Evolutionary conservation across 148 eudicot species (phyloP), one percentile per base, ranked within the genome.

Genomic region (Selenicereus undatus): DNA sequence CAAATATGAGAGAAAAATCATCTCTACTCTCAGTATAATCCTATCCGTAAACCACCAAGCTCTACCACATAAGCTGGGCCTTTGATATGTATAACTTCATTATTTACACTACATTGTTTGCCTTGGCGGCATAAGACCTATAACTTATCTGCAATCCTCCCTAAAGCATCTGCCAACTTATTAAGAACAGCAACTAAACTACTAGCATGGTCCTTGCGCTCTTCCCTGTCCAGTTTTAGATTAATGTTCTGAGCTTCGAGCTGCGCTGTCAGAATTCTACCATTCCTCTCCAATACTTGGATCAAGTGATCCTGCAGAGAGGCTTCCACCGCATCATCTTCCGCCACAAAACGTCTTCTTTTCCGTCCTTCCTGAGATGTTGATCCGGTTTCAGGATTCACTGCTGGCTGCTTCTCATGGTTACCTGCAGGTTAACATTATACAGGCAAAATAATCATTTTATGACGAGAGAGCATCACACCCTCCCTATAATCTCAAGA

Each of bases 61-160:
- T 36, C 50, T 71, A 71, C 73, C n/a, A 18, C 73, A 35, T 1
- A 3, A 4, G 48, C 35, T 32, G 73, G 29, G n/a, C 76, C 48
- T 43, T 36, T 9, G 76, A 43, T 5, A 74, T 3, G 13, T 73
- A 42, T 73, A 22, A 70, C 17, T 73, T 22, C 20, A 52, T 24
- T 75, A 75, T 75, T 27, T 52, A 75, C 78, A 75, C 42, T 32
- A 27, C 24, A 27, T 12, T 14, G 45, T 3, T 18, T 8, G 0
- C 24, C 39, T 45, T 21, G 27, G 80, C 22, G 36, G 35, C 24
- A 52, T 11, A 26, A 35, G 77, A 30, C 73, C 92, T 93, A 93
- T 74, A 95, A 80, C 86, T 93, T 95, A 86, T 95, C 98, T n/a
- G 98, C 98, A 45, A 95, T 93, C 79, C 88, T 90, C 60, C 93